These are phyloP conservation scores for Aspergillus caelatus DNA, from an alignment of 2,329 filamentous ascomycete genomes.

Conservation along the genomic window DNA sequence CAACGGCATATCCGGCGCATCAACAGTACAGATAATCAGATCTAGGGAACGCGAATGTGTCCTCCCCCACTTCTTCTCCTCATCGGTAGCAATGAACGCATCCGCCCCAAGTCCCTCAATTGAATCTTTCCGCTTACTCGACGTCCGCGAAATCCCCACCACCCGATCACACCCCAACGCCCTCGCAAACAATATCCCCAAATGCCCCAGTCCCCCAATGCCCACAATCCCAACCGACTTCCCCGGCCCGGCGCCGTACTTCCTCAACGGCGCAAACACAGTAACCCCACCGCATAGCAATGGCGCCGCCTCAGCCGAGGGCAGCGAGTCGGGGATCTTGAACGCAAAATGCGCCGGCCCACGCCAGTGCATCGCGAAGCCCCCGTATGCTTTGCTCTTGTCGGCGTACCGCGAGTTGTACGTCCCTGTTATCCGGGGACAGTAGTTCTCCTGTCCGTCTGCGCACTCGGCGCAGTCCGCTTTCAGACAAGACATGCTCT, in stretches of 20 bases:
- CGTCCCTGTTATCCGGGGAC: slow-evolving; percentile 38
- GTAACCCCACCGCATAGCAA: slow-evolving; percentile 81
- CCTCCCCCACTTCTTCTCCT: slow-evolving; percentile 57
- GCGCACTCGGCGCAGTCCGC: slow-evolving; percentile 46
- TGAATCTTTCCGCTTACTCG: slow-evolving; percentile 55
- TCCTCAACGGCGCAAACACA: slow-evolving; percentile 68
- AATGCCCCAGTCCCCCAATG: slow-evolving; percentile 73
- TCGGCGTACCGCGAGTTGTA: slow-evolving; percentile 42
- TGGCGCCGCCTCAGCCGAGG: slow-evolving; percentile 61
- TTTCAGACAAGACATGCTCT: slow-evolving; percentile 57
- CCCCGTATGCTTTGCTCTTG: slow-evolving; percentile 50
- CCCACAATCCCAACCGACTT: slow-evolving; percentile 73
- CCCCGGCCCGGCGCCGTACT: slow-evolving; percentile 69
- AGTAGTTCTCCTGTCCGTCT: slow-evolving; percentile 44
- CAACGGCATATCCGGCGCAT: slow-evolving; percentile 64
- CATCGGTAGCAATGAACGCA: slow-evolving; percentile 59
- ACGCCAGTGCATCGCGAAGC: slow-evolving; percentile 60
- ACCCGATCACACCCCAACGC: slow-evolving; percentile 69
- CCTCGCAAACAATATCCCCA: slow-evolving; percentile 70
- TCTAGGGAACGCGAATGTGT: slow-evolving; percentile 54
- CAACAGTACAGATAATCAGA: slow-evolving; percentile 62
- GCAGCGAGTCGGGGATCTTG: slow-evolving; percentile 56
- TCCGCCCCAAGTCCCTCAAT: slow-evolving; percentile 56
- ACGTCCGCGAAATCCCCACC: slow-evolving; percentile 57
- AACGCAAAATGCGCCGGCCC: slow-evolving; percentile 62